These are phyloP conservation scores for Russula ochroleuca DNA, from an alignment of 768 basidiomycete species.

Conservation along the genomic window DNA sequence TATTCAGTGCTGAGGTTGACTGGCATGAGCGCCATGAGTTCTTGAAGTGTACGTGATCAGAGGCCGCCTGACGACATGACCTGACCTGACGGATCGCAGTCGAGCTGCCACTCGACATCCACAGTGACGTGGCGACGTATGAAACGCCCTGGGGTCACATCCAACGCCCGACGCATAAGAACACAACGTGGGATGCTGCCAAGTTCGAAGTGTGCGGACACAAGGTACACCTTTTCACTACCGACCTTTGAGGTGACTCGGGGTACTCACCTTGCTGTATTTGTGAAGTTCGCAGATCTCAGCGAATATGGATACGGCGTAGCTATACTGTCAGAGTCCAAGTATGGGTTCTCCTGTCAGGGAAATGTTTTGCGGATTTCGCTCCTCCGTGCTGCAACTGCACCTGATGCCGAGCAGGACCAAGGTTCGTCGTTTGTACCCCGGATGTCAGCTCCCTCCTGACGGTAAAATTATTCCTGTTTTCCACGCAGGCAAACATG, in stretches of 20 bases:
- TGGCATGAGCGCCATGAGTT: constrained; percentile 90
- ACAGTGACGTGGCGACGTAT: constrained; percentile 79
- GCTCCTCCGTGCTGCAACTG: constrained; percentile 84
- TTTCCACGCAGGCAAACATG: constrained; percentile 54
- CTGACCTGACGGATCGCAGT: constrained; percentile 58
- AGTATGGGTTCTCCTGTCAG: constrained; percentile 85
- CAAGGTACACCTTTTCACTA: constrained; percentile 54
- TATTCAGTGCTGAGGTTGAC: constrained; percentile 79
- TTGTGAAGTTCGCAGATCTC: constrained; percentile 68
- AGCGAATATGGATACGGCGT: constrained; percentile 96
- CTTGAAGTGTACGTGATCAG: constrained; percentile 71
- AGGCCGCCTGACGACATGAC: background rate
- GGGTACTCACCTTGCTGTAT: background rate
- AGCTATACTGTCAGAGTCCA: constrained; percentile 90
- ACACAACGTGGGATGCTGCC: constrained; percentile 84
- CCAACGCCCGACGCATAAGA: constrained; percentile 89
- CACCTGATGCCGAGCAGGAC: constrained; percentile 88
- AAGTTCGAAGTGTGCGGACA: constrained; percentile 99
- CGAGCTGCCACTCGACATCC: constrained; percentile 84
- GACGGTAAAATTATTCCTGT: background rate
- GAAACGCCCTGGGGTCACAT: constrained; percentile 92
- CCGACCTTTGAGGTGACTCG: background rate
- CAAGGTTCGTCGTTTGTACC: constrained; percentile 50
- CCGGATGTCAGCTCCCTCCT: too few species aligned
- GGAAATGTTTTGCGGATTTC: constrained; percentile 87